Percentiles rank a stretch among this genome's conserved stretches.
Conservation (phyloP, 176 grass and related monocot genomes). For the Elaeis guineensis region DNA sequence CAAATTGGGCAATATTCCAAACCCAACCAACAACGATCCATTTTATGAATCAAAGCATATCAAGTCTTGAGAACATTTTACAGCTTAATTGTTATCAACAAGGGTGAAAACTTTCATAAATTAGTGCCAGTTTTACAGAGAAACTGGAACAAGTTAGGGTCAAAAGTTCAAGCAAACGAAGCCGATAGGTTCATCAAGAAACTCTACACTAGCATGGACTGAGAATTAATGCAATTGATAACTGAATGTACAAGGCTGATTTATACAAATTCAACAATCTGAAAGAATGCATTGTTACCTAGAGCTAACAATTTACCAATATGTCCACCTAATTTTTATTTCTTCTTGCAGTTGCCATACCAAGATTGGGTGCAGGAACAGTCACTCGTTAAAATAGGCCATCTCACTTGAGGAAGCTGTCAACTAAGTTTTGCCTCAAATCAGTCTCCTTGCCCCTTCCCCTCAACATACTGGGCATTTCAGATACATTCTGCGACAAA, state of each 20-base stretch:
- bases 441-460: no score
- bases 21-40: no score
- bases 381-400: not conserved
- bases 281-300: not conserved
- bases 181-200: no score
- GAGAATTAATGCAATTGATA: not conserved
- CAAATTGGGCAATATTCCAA: no score
- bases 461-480: no score
- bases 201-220: not conserved
- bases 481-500: no score
- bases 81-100: no score
- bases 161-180: not conserved
- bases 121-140: not conserved
- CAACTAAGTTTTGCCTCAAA: not conserved
- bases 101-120: no score
- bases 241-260: not conserved
- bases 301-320: not conserved
- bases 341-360: not conserved
- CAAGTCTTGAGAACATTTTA: no score
- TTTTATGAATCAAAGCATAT: no score
- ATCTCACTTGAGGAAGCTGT: not conserved
- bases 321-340: not conserved
- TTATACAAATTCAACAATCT: not conserved
- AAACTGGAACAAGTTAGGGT: not conserved
- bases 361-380: not conserved